A percentile compares a stretch with the other conserved stretches of the same genome.
Conservation (phyloP, 345 rosid species). For the Jatropha curcas region DNA sequence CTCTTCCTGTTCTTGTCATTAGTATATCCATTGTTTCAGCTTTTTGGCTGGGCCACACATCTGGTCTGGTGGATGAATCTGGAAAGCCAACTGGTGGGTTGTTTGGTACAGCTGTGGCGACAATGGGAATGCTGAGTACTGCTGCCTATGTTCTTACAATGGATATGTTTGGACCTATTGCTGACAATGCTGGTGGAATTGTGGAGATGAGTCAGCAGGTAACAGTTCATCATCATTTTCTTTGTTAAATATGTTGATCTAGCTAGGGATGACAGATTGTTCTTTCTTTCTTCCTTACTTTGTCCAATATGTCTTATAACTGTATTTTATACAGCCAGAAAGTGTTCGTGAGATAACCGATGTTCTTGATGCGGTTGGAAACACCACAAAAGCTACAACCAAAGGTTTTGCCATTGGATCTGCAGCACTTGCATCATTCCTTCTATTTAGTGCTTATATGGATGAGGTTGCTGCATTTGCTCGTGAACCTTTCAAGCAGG, state of each 20-base stretch:
- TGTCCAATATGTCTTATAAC: not conserved
- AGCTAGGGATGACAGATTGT: not conserved
- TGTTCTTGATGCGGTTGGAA: conserved; percentile 99
- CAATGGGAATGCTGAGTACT: conserved; percentile 99
- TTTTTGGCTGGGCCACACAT: conserved; percentile 91
- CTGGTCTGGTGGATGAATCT: conserved; percentile 87
- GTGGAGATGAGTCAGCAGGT: conserved; percentile 99
- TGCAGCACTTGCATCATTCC: conserved; percentile 98
- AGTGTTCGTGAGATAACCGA: conserved; percentile 98
- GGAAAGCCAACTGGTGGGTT: conserved; percentile 90
- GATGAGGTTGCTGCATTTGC: conserved; percentile 96
- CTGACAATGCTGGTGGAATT: conserved; percentile 99
- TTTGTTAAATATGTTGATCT: not conserved
- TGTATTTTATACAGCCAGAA: conserved; percentile 62
- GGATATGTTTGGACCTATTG: conserved; percentile 99
- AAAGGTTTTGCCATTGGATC: conserved; percentile 99
- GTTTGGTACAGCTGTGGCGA: conserved; percentile 98
- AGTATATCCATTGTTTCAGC: conserved; percentile 80
- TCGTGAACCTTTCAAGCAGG: conserved; percentile 76
- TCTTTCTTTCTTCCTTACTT: conserved; percentile 6
- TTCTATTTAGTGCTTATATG: conserved; percentile 98
- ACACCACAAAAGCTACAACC: conserved; percentile 98
- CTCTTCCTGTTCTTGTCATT: conserved; percentile 90
- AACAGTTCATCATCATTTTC: conserved; percentile 21
- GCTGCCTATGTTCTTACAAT: conserved; percentile 98